These are phyloP conservation scores for Hippophae tibetana DNA, from an alignment of 306 rosid species.

Conservation along the genomic window DNA sequence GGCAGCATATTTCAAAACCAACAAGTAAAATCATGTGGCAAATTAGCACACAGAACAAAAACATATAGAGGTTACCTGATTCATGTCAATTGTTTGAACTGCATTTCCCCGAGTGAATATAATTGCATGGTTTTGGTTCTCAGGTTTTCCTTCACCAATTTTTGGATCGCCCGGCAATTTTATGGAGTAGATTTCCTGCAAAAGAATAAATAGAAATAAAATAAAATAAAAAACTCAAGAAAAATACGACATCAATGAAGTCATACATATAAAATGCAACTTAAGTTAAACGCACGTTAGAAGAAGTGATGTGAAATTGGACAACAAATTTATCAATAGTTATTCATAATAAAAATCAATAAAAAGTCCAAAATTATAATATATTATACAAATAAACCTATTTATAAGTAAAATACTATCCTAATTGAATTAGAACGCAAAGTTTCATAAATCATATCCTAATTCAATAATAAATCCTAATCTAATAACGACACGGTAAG, in stretches of 20 bases:
- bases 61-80: constrained; percentile 53
- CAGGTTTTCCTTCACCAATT: constrained; percentile 97
- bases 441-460: no score
- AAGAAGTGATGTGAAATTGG: no score
- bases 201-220: constrained; percentile 13
- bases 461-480: no score
- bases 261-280: neutral
- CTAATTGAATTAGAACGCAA: no score
- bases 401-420: no score
- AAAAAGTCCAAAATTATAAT: no score
- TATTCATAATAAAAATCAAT: neutral
- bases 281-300: no score
- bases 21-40: neutral
- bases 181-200: constrained; percentile 81
- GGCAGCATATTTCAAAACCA: neutral
- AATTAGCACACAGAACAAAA: neutral
- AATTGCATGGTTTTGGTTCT: constrained; percentile 92
- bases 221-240: neutral
- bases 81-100: constrained; percentile 91
- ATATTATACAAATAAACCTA: no score
- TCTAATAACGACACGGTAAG: no score
- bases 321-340: neutral
- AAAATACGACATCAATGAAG: neutral
- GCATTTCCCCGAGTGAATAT: constrained; percentile 97
- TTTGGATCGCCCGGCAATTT: constrained; percentile 88